A percentile compares a stretch with the other conserved stretches of the same genome.
Evolutionary conservation across 768 basidiomycete genomes (phyloP).

Genomic region (Tulasnella sp.): DNA sequence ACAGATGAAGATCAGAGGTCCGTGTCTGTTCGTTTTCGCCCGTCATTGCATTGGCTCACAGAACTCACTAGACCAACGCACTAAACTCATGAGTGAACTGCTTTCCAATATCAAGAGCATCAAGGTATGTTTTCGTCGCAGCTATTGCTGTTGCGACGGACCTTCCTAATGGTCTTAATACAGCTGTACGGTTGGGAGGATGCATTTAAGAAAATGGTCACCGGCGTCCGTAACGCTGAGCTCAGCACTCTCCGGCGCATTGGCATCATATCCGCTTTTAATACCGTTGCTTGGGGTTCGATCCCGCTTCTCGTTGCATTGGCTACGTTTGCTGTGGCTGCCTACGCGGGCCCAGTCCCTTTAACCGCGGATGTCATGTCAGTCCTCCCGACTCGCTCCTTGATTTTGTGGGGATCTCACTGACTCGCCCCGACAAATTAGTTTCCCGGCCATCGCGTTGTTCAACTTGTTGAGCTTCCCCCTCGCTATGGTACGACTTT

Average conservation of each 20-base stretch:
- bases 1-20: conserved; percentile 82
- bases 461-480: conserved; percentile 88
- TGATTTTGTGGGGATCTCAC: conserved; percentile 59
- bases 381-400: conserved; percentile 56
- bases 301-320: conserved; percentile 53
- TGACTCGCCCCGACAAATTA: conserved; percentile 75
- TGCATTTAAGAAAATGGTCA: conserved; percentile 74
- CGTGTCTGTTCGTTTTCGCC: neutral
- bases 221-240: conserved; percentile 78
- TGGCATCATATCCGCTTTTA: conserved; percentile 66
- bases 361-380: conserved; percentile 80
- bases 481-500: conserved; percentile 61
- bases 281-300: conserved; percentile 57
- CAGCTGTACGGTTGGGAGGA: conserved; percentile 95
- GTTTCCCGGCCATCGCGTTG: conserved; percentile 92
- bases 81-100: conserved; percentile 82
- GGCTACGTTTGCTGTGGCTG: conserved; percentile 74
- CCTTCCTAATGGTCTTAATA: conserved; percentile 40
- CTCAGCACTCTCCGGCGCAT: conserved; percentile 78
- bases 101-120: conserved; percentile 79
- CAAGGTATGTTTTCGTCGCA: conserved; percentile 45
- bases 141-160: conserved; percentile 21
- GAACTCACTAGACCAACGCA: conserved; percentile 30
- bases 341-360: conserved; percentile 56
- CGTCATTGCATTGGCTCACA: neutral